phyloP scores from a whole-genome alignment of 495 filamentous ascomycete species.

The Chaetomium tenue region DNA sequence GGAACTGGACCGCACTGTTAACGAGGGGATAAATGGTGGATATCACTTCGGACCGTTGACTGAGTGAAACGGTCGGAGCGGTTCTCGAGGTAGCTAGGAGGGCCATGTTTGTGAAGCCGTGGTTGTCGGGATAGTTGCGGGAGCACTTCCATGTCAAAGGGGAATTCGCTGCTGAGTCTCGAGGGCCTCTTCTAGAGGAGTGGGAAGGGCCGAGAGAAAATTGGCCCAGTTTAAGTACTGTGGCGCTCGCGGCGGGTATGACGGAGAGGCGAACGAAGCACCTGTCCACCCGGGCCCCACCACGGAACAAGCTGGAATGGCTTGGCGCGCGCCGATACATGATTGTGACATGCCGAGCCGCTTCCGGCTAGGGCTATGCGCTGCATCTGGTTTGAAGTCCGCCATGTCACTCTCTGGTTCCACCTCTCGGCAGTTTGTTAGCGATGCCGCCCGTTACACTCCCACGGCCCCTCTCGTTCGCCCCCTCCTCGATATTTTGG shows the following conservation, averaged over 20 bases:
- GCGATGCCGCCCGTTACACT: background rate
- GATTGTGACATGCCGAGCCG: slow-evolving; percentile 15
- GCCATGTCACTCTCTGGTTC: slow-evolving; percentile 17
- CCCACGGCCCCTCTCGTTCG: slow-evolving; percentile 1
- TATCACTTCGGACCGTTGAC: slow-evolving; percentile 26
- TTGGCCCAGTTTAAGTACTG: background rate
- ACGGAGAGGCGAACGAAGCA: slow-evolving; percentile 12
- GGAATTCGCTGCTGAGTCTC: background rate
- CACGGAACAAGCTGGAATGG: slow-evolving; percentile 26
- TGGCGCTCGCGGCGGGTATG: background rate
- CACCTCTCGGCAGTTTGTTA: slow-evolving; percentile 5
- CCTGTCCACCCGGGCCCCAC: slow-evolving; percentile 9
- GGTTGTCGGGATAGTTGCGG: background rate
- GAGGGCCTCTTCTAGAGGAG: background rate
- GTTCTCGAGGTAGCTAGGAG: slow-evolving; percentile 38
- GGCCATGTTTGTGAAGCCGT: slow-evolving; percentile 24
- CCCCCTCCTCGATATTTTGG: background rate
- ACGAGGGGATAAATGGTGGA: slow-evolving; percentile 31
- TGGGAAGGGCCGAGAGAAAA: background rate
- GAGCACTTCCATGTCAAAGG: slow-evolving; percentile 2
- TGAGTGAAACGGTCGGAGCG: slow-evolving; percentile 28
- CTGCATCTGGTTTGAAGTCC: background rate
- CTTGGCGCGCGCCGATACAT: slow-evolving; percentile 27
- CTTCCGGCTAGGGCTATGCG: slow-evolving; percentile 11
- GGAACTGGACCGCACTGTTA: slow-evolving; percentile 35